A percentile compares a stretch with the other conserved stretches of the same genome.
phyloP scores from a whole-genome alignment of 768 basidiomycete genomes.

The Boletus patriciae region DNA sequence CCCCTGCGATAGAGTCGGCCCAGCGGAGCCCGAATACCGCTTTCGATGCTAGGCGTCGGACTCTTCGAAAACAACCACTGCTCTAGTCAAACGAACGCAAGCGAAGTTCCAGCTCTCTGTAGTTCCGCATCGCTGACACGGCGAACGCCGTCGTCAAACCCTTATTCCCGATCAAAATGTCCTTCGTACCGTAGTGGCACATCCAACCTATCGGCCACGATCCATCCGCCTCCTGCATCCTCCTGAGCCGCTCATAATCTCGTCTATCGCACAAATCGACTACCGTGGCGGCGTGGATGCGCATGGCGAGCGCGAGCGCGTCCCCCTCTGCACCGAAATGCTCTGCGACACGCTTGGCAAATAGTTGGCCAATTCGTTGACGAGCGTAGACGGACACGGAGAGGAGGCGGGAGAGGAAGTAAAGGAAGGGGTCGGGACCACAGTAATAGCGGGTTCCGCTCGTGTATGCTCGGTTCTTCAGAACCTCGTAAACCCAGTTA shows the following conservation, averaged over 20 bases:
- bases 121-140: constrained; percentile 14
- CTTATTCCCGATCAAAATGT: constrained; percentile 15
- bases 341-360: constrained; percentile 17
- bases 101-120: constrained; percentile 12
- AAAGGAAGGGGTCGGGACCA: constrained; percentile 19
- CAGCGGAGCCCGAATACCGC: no score
- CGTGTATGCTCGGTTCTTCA: constrained; percentile 26
- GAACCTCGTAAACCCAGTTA: constrained; percentile 18
- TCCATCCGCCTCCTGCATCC: constrained; percentile 22
- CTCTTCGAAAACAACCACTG: not conserved
- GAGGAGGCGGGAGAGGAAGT: constrained; percentile 23
- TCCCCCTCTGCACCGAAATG: constrained; percentile 19
- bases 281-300: constrained; percentile 9
- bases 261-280: constrained; percentile 14
- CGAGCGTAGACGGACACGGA: constrained; percentile 22
- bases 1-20: no score
- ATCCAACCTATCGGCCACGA: constrained; percentile 25
- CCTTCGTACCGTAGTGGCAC: constrained; percentile 7
- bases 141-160: constrained; percentile 25
- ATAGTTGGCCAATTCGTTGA: constrained; percentile 11
- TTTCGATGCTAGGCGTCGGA: no score
- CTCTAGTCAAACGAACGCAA: constrained; percentile 17
- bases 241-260: constrained; percentile 16
- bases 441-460: constrained; percentile 21
- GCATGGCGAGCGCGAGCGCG: constrained; percentile 21